phyloP scores from a whole-genome alignment of 495 filamentous ascomycete species.

The Massariosphaeria phaeospora region DNA sequence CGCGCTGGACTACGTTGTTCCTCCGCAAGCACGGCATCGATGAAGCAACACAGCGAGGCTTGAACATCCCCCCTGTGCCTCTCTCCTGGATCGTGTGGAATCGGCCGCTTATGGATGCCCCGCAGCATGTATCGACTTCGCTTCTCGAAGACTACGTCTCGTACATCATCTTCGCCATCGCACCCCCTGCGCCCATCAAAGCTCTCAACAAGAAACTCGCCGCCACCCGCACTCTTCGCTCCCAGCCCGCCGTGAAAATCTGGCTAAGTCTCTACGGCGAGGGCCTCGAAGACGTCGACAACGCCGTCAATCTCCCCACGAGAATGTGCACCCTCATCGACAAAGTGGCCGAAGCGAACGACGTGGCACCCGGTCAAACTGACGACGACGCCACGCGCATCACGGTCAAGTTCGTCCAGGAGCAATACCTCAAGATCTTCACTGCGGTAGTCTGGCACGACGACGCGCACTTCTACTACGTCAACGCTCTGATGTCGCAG shows the following conservation, averaged over 20 bases:
- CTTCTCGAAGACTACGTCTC: constrained; percentile 7
- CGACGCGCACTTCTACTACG: not conserved
- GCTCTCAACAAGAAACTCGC: constrained; percentile 3
- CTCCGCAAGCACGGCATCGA: not conserved
- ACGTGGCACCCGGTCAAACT: not conserved
- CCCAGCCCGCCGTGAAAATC: not conserved
- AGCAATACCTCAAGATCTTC: constrained; percentile 1
- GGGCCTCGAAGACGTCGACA: too few species aligned
- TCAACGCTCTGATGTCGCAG: not conserved
- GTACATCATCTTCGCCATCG: constrained; percentile 8
- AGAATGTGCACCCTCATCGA: not conserved
- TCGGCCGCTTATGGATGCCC: not conserved
- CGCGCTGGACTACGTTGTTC: constrained; percentile 12
- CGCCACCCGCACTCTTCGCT: not conserved
- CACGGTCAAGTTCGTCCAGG: not conserved
- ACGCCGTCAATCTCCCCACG: not conserved
- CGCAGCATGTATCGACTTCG: not conserved
- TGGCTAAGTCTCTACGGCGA: constrained; percentile 3
- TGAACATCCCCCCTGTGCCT: constrained; percentile 9
- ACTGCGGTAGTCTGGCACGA: constrained; percentile 4
- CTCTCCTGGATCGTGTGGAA: not conserved
- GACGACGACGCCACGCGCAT: not conserved
- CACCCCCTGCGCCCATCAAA: not conserved
- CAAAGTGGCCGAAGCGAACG: not conserved
- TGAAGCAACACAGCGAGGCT: not conserved